Base-by-base conservation (phyloP, 192 early-diverging fungal species). In the Chytriomyces sp. region DNA sequence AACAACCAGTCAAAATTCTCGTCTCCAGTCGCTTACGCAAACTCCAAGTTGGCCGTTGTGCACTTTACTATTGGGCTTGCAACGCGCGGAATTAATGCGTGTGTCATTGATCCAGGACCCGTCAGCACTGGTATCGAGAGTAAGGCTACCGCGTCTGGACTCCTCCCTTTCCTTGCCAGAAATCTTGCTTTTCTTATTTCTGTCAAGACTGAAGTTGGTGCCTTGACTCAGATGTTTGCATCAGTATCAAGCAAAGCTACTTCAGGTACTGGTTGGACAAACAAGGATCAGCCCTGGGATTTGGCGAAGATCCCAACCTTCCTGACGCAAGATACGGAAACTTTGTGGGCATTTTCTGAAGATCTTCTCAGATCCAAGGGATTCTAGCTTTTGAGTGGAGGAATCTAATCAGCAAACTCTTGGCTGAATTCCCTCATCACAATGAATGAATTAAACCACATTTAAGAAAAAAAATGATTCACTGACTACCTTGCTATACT, bases 41-140 rank as follows among this genome's bases (percentile, higher is more conserved):
- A 40, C 40, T 65, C 64, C 2, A 65, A 65, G 64, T 19, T 65
- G n/a, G 64, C 64, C 41, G 52, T 49, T 31, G 64, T 65, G 0
- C 64, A 52, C 1, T 65, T 65, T 1, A 65, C 64, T 5, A 14
- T 52, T 0, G 39, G 19, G 39, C 64, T 65, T 52, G 64, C 64
- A n/a, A 52, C 19, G 1, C 12, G 44, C 6, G 64, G 64, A n/a
- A 52, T 65, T 28, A 10, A 52, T 31, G 64, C 64, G 7, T 52
- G 40, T 30, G 64, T 65, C 19, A 52, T 65, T 33, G 64, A 65
- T 52, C 64, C 64, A 1, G 64, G 64, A 40, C 40, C 44, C 25
- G 64, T 65, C 0, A 52, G 25, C 14, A 65, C 64, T 10, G 64
- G 64, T 52, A 52, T 65, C 31, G 40, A 40, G 64, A 52, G 26